Evolutionary conservation across 2,329 filamentous ascomycete genomes (phyloP).

Genomic region (Xylogone sp.): DNA sequence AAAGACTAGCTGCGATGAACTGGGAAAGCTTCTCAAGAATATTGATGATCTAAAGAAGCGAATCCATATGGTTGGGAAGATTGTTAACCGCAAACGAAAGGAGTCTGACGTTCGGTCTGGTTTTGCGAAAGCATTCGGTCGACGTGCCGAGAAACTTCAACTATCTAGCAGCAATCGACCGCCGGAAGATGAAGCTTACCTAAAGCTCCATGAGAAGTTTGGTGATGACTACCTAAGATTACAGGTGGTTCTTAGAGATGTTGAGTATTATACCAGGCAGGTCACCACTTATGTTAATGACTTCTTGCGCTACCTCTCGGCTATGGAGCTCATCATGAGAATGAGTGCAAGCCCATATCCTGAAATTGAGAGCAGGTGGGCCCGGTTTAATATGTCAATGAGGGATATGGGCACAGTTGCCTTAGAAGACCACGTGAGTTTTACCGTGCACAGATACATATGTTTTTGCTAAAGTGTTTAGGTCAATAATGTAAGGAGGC

Average conservation of each 20-base stretch:
- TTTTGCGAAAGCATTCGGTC: constrained; percentile 84
- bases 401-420: constrained; percentile 80
- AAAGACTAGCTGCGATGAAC: constrained; percentile 42
- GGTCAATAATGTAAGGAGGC: constrained; percentile 67
- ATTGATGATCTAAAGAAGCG: constrained; percentile 97
- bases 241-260: constrained; percentile 81
- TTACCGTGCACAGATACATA: background rate
- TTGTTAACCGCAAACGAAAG: constrained; percentile 78
- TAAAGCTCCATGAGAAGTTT: constrained; percentile 79
- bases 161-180: constrained; percentile 71
- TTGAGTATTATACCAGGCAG: constrained; percentile 88
- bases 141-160: constrained; percentile 49
- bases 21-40: constrained; percentile 69
- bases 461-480: constrained; percentile 23
- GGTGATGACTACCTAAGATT: constrained; percentile 88
- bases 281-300: constrained; percentile 75
- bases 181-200: constrained; percentile 75
- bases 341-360: constrained; percentile 73
- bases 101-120: constrained; percentile 84
- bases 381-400: constrained; percentile 82
- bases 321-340: constrained; percentile 79
- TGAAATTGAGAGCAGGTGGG: constrained; percentile 92
- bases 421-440: constrained; percentile 76
- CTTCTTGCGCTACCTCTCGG: constrained; percentile 75
- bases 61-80: constrained; percentile 86